Evolutionary conservation across 2,329 filamentous ascomycete species (phyloP), one percentile per base, ranked within the genome.

Genomic region (Monosporascus sp.): DNA sequence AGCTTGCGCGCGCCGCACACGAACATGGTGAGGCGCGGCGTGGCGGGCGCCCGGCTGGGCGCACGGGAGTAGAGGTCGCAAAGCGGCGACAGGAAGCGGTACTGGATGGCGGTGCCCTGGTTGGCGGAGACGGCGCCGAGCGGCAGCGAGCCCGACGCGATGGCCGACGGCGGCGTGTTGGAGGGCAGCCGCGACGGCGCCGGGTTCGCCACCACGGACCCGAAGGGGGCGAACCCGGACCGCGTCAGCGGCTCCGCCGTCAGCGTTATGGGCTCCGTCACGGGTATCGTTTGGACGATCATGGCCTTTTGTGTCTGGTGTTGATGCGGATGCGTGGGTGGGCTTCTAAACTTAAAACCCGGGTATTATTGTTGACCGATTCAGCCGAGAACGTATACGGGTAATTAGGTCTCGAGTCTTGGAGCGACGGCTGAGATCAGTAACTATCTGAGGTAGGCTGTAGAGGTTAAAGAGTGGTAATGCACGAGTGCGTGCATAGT

Each of bases 81-180:
- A 61, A 93, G 78, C 44, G 80, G 78, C n/a, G 90, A 89, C 57
- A 96, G 85, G 65, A 89, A 81, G 56, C 86, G 80, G 71, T 94
- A 95, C 70, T 96, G 96, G 65, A 93, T 83, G 17, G 94, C 93
- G 22, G 86, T 87, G 64, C 89, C 89, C 75, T 97, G 92, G 76
- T 97, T 97, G 47, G 85, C 82, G 3, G 82, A 77, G 5, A 85
- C 74, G 52, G 80, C 74, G 58, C 77, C 74, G 63, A 73, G 69
- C 25, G 79, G 74, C 37, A 71, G 66, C n/a, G 55, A 54, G 36
- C 54, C 49, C 48, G 44, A 37, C 0, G 59, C 58, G 46, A 59
- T 62, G 54, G 54, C 53, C n/a, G 55, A 56, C 49, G 47, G 65
- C 61, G 68, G 57, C 60, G 59, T 63, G 52, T 55, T 62, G 55